phyloP scores from a whole-genome alignment of 1,139 yeast genomes.

The Saccharomyces hybrid region DNA sequence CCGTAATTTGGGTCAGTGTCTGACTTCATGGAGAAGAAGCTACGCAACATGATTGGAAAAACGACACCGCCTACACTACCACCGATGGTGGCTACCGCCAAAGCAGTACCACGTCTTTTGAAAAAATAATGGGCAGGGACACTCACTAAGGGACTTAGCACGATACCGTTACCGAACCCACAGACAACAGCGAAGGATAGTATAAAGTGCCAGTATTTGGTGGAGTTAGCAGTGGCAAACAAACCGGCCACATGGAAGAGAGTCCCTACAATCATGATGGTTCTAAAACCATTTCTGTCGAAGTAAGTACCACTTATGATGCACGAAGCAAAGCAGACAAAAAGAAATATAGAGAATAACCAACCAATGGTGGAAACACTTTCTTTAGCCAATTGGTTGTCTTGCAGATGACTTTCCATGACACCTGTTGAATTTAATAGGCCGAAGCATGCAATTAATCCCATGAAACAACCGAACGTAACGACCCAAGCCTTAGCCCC shows the following conservation, averaged over 20 bases:
- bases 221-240: slow-evolving; percentile 49
- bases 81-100: slow-evolving; percentile 59
- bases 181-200: slow-evolving; percentile 48
- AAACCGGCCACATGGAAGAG: slow-evolving; percentile 44
- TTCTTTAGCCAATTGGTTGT: slow-evolving; percentile 43
- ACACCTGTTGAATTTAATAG: slow-evolving; percentile 56
- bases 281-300: slow-evolving; percentile 52
- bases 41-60: slow-evolving; percentile 53
- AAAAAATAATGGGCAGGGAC: slow-evolving; percentile 57
- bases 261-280: slow-evolving; percentile 42
- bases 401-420: slow-evolving; percentile 49
- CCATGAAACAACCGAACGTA: slow-evolving; percentile 50
- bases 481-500: slow-evolving; percentile 50
- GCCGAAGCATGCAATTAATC: slow-evolving; percentile 54
- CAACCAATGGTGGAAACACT: slow-evolving; percentile 50
- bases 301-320: slow-evolving; percentile 56
- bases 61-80: slow-evolving; percentile 62
- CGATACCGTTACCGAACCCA: slow-evolving; percentile 54
- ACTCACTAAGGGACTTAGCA: slow-evolving; percentile 53
- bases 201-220: slow-evolving; percentile 50
- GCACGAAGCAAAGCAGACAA: slow-evolving; percentile 48
- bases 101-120: slow-evolving; percentile 50
- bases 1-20: slow-evolving; percentile 37
- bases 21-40: slow-evolving; percentile 34
- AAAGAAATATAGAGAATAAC: slow-evolving; percentile 57